phyloP scores from a whole-genome alignment of 1,139 yeast species.

The Sugiyamaella japonica region DNA sequence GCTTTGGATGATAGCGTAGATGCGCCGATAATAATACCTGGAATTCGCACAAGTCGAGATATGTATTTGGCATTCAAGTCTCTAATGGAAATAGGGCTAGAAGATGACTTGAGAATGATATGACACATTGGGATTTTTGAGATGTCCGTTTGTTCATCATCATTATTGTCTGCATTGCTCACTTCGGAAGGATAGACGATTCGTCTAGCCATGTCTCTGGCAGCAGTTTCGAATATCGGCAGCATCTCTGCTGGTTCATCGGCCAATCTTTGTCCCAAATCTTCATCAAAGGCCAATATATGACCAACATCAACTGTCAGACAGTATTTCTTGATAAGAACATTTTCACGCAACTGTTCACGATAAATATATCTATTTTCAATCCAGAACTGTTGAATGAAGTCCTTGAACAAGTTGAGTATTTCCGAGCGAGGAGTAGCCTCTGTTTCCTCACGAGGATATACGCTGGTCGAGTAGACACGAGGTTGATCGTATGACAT shows the following conservation, averaged over 20 bases:
- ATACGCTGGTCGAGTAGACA: constrained; percentile 78
- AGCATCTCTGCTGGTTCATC: constrained; percentile 90
- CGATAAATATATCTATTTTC: constrained; percentile 83
- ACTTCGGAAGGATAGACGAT: constrained; percentile 59
- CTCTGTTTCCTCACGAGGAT: constrained; percentile 70
- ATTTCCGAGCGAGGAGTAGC: constrained; percentile 74
- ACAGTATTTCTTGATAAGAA: constrained; percentile 71
- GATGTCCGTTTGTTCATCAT: constrained; percentile 8
- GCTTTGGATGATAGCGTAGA: constrained; percentile 90
- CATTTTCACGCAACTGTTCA: constrained; percentile 87
- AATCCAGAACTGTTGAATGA: constrained; percentile 81
- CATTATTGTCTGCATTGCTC: constrained; percentile 22
- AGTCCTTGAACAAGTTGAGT: constrained; percentile 74
- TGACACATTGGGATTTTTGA: constrained; percentile 73
- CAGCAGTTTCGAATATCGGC: constrained; percentile 81
- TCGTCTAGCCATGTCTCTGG: constrained; percentile 84
- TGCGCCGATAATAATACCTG: constrained; percentile 92
- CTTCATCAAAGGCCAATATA: constrained; percentile 83
- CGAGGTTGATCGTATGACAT: constrained; percentile 75
- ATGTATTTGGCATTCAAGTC: constrained; percentile 85
- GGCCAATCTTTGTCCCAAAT: constrained; percentile 74
- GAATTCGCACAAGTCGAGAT: constrained; percentile 83
- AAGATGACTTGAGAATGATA: constrained; percentile 70
- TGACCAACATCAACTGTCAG: constrained; percentile 82
- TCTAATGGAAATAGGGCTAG: constrained; percentile 73